Conservation (phyloP, 768 basidiomycete genomes). For the Boletus edulis region DNA sequence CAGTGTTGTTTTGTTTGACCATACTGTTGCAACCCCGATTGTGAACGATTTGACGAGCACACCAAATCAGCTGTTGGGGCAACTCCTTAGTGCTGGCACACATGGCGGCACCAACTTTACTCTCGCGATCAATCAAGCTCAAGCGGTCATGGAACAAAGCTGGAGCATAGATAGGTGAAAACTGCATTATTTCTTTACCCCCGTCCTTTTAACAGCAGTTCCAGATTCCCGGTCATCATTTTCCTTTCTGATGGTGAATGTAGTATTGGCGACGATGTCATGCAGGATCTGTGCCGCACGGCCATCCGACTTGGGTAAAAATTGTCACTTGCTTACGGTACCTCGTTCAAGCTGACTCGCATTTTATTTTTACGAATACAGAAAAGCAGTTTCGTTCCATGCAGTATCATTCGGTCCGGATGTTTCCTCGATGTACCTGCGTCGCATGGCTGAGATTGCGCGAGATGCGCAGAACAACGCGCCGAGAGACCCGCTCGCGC, state of each 20-base stretch:
- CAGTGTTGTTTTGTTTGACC: slow-evolving; percentile 49
- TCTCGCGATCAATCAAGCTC: slow-evolving; percentile 37
- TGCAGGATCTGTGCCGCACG: slow-evolving; percentile 41
- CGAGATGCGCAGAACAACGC: slow-evolving; percentile 43
- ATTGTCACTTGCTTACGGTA: too few relatives aligned
- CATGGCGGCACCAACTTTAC: slow-evolving; percentile 44
- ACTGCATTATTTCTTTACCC: background rate
- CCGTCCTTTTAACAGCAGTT: background rate
- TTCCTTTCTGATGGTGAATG: slow-evolving; percentile 45
- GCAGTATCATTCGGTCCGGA: slow-evolving; percentile 53
- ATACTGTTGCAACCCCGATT: slow-evolving; percentile 20
- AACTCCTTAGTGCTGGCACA: slow-evolving; percentile 33
- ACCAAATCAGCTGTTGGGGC: slow-evolving; percentile 42
- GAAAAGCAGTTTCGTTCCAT: slow-evolving; percentile 57
- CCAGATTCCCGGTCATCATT: slow-evolving; percentile 12
- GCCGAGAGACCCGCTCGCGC: slow-evolving; percentile 38
- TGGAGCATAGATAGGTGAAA: slow-evolving; percentile 52
- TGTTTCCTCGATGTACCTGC: slow-evolving; percentile 26
- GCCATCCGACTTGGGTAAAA: slow-evolving; percentile 45
- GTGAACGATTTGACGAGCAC: slow-evolving; percentile 46
- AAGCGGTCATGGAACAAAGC: slow-evolving; percentile 38
- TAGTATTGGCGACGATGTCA: slow-evolving; percentile 32
- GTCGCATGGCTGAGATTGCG: slow-evolving; percentile 52
- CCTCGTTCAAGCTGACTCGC: background rate
- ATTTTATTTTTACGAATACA: slow-evolving; percentile 13